Evolutionary conservation across 2,329 filamentous ascomycete genomes (phyloP), one percentile per base, ranked within the genome.

Genomic region (Xylaria sp.): DNA sequence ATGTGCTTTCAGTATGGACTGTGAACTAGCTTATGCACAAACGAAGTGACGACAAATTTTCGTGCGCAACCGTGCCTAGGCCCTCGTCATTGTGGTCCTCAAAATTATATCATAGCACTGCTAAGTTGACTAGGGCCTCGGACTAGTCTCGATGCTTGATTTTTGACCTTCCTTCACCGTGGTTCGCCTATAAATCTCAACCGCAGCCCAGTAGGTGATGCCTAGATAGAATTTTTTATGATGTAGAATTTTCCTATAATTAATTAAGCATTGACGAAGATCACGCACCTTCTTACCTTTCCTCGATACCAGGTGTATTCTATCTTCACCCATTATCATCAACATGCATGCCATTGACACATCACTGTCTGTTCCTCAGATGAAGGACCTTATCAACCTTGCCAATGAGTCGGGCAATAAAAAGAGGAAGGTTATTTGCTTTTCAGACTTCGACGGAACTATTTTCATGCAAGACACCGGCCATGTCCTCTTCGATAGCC

Each of bases 391-490:
- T 55, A 54, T 63, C 9, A 70, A 73, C 54, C 68, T 67, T 15
- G 73, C 75, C 59, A 68, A 74, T 31, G 69, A 74, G 31, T 72
- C 72, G 29, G 73, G 79, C 54, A 77, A 76, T 66, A 84, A 80
- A 51, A 86, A 83, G 78, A 78, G 85, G 70, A 87, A 87, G 79
- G 85, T 87, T 63, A 83, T 87, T 66, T 86, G 84, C 75, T 87
- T 87, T 73, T 87, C 85, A 72, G 88, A 91, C 77, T 91, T 92
- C 72, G 89, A 91, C 76, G 89, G 89, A 69, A 91, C 89, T 3
- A 92, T 92, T 69, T 90, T 90, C 81, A 89, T 89, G 84, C 87
- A 90, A 82, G 87, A 90, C 72, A 90, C 87, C 1, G 90, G 90
- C 50, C 89, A 91, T 75, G 85, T 91, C 70, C 85, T 92, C 56